phyloP scores from a whole-genome alignment of 768 basidiomycete genomes.

The Lactarius indigo region DNA sequence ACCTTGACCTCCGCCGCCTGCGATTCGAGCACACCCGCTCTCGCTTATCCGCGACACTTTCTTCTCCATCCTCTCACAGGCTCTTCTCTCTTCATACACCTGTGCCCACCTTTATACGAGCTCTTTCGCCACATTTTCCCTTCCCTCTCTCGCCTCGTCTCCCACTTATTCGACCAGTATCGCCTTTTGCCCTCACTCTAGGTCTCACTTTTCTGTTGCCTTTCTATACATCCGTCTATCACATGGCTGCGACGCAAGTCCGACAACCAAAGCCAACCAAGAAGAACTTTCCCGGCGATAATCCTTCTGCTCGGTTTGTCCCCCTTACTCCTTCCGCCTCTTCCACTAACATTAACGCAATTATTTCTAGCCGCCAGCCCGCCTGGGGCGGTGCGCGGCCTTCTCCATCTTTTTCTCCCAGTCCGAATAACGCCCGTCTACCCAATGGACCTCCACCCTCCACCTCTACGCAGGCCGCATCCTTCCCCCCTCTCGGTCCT shows the following conservation, averaged over 20 bases:
- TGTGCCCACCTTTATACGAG: slow-evolving; percentile 18
- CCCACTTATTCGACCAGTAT: slow-evolving; percentile 20
- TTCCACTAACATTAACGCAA: neutral
- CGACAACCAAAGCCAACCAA: slow-evolving; percentile 61
- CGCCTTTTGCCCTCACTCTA: slow-evolving; percentile 33
- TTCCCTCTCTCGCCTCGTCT: slow-evolving; percentile 10
- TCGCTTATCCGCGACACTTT: slow-evolving; percentile 22
- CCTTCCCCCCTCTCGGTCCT: slow-evolving; percentile 40
- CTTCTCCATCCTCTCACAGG: slow-evolving; percentile 9
- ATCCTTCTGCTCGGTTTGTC: slow-evolving; percentile 45
- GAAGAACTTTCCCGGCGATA: slow-evolving; percentile 55
- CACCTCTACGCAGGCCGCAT: slow-evolving; percentile 26
- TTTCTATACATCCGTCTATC: slow-evolving; percentile 28
- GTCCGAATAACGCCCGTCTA: slow-evolving; percentile 38
- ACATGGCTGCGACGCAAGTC: slow-evolving; percentile 26
- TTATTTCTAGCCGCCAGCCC: slow-evolving; percentile 36
- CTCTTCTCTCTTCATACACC: slow-evolving; percentile 12
- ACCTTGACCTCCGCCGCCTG: slow-evolving; percentile 12
- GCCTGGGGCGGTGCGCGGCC: slow-evolving; percentile 70
- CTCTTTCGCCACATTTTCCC: slow-evolving; percentile 15
- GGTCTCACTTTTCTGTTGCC: slow-evolving; percentile 33
- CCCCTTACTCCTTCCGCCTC: slow-evolving; percentile 23
- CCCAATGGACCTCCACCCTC: slow-evolving; percentile 40
- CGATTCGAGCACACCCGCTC: slow-evolving; percentile 20
- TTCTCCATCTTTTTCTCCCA: slow-evolving; percentile 68